Percentiles rank a stretch among this genome's conserved stretches.
These are phyloP conservation scores for Podosphaera xanthii DNA, from an alignment of 2,329 filamentous ascomycete species.

Conservation along the genomic window DNA sequence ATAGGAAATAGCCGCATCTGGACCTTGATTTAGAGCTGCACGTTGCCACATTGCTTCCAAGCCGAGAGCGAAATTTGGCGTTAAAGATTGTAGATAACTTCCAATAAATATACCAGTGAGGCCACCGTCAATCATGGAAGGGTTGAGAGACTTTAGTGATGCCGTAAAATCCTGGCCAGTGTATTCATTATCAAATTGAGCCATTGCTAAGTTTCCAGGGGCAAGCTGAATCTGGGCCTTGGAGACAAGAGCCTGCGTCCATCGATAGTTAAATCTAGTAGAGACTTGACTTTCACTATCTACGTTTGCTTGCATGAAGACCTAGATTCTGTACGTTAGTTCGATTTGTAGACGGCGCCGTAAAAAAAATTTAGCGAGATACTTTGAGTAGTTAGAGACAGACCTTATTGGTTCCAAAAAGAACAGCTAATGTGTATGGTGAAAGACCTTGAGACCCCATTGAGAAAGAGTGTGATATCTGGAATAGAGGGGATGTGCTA, in stretches of 20 bases:
- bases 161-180: constrained; percentile 81
- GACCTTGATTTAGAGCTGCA: constrained; percentile 57
- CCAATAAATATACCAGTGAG: constrained; percentile 89
- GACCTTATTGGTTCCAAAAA: constrained; percentile 87
- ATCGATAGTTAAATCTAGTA: constrained; percentile 82
- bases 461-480: constrained; percentile 89
- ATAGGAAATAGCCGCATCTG: constrained; percentile 82
- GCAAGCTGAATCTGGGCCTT: constrained; percentile 77
- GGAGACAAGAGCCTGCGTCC: constrained; percentile 56
- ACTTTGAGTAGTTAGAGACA: constrained; percentile 15
- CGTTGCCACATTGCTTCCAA: constrained; percentile 90
- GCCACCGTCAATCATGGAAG: constrained; percentile 77
- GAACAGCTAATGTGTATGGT: constrained; percentile 82
- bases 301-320: constrained; percentile 86
- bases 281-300: constrained; percentile 79
- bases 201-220: constrained; percentile 60
- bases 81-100: constrained; percentile 85
- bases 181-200: constrained; percentile 91
- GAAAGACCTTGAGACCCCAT: constrained; percentile 77
- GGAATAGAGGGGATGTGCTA: constrained; percentile 81
- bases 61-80: constrained; percentile 65
- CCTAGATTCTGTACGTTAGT: constrained; percentile 26
- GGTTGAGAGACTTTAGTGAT: constrained; percentile 83
- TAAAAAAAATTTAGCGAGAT: neutral
- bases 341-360: neutral